phyloP scores from a whole-genome alignment of 164 flowering plant species.

The Vitis cinerea region DNA sequence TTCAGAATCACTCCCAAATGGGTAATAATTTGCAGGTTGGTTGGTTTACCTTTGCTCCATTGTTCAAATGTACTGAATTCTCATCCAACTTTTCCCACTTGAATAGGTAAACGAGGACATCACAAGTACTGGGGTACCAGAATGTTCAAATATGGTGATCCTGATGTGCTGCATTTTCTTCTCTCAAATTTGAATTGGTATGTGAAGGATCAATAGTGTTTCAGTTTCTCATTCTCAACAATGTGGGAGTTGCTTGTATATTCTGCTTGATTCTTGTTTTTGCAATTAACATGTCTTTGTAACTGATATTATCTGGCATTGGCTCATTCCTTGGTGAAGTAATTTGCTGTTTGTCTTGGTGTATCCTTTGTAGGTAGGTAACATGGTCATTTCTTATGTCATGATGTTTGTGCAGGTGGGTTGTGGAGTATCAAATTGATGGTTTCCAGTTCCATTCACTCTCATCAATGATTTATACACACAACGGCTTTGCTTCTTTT shows the following conservation, averaged over 20 bases:
- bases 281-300: neutral
- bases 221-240: neutral
- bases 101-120: constrained; percentile 85
- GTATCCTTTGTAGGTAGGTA: neutral
- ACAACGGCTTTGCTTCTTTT: constrained; percentile 96
- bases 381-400: constrained; percentile 12
- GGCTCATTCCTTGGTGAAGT: neutral
- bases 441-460: constrained; percentile 97
- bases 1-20: no score
- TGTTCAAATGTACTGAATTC: neutral
- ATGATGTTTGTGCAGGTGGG: constrained; percentile 73
- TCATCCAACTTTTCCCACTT: constrained; percentile 8
- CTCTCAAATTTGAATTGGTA: constrained; percentile 94
- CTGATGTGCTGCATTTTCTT: constrained; percentile 87
- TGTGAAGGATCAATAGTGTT: neutral
- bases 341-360: neutral
- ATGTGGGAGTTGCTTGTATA: neutral
- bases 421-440: constrained; percentile 85
- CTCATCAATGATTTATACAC: constrained; percentile 93
- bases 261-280: neutral
- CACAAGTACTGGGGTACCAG: constrained; percentile 99
- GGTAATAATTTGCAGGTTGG: neutral
- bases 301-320: neutral
- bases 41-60: neutral
- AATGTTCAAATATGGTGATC: constrained; percentile 94